Percentiles rank a stretch among this genome's conserved stretches.
Evolutionary conservation across 495 filamentous ascomycete species (phyloP).

Genomic region (Penicillium egyptiacum): DNA sequence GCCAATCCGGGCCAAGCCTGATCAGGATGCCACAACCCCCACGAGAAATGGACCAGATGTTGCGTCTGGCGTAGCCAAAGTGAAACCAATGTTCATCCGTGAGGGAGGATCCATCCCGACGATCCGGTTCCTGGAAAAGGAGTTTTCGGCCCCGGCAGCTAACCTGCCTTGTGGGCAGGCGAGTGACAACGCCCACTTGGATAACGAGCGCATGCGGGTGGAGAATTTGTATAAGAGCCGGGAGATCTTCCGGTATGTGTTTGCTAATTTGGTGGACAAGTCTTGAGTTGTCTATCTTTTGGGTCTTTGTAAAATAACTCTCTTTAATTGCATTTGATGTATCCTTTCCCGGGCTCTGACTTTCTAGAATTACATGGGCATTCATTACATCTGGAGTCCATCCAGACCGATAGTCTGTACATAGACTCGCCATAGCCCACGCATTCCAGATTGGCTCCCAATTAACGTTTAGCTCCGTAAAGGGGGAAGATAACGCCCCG

Average conservation of each 20-base stretch:
- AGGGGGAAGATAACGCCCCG: background rate
- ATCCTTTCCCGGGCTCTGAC: background rate
- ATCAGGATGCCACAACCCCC: background rate
- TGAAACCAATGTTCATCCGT: constrained; percentile 75
- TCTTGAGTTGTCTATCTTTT: constrained; percentile 9
- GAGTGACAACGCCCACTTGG: constrained; percentile 90
- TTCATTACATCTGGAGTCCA: background rate
- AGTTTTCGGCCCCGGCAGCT: constrained; percentile 88
- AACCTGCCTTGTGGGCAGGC: constrained; percentile 95
- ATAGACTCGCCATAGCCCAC: too few relatives aligned
- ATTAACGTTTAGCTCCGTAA: background rate
- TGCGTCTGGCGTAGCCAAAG: constrained; percentile 7
- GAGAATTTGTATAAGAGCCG: constrained; percentile 87
- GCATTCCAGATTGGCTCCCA: too few relatives aligned
- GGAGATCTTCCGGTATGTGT: constrained; percentile 87
- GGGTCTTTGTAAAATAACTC: constrained; percentile 10
- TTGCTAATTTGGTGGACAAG: constrained; percentile 63
- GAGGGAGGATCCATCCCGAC: constrained; percentile 94
- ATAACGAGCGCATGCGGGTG: constrained; percentile 87
- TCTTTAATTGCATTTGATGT: background rate
- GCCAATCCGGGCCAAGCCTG: constrained; percentile 27
- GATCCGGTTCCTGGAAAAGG: constrained; percentile 91
- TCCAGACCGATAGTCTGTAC: background rate
- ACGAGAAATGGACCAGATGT: background rate
- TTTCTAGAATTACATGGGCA: background rate